These are phyloP conservation scores for Coprinellus micaceus DNA, from an alignment of 768 basidiomycete species.

Conservation along the genomic window DNA sequence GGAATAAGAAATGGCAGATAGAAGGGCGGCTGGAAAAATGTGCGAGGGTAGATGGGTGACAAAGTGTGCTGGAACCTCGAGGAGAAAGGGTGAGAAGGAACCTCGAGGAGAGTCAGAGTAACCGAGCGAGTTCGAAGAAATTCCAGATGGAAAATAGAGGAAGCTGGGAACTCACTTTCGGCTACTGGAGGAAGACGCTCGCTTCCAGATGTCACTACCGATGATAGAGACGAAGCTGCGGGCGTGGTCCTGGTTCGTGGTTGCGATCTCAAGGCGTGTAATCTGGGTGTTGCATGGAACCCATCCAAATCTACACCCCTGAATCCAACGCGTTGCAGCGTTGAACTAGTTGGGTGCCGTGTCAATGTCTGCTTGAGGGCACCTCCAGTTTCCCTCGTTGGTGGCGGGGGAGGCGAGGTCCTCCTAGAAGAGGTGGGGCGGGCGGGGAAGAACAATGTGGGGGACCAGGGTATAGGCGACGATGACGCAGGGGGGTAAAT, in stretches of 20 bases:
- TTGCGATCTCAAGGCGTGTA: slow-evolving; percentile 82
- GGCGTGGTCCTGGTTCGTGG: slow-evolving; percentile 69
- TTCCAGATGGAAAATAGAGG: too few species aligned
- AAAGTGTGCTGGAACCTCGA: too few species aligned
- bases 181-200: slow-evolving; percentile 81
- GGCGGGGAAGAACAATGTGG: too few species aligned
- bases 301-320: slow-evolving; percentile 97
- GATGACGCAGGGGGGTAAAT: background rate
- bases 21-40: too few species aligned
- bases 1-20: too few species aligned
- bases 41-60: too few species aligned
- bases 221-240: slow-evolving; percentile 66
- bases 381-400: slow-evolving; percentile 57
- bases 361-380: slow-evolving; percentile 57
- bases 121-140: too few species aligned
- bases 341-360: slow-evolving; percentile 79
- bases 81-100: too few species aligned
- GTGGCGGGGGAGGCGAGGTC: slow-evolving; percentile 70
- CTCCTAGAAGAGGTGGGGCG: slow-evolving; percentile 96
- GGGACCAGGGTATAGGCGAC: too few species aligned
- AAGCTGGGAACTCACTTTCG: too few species aligned
- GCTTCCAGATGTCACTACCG: slow-evolving; percentile 94
- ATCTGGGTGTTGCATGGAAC: slow-evolving; percentile 69
- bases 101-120: too few species aligned
- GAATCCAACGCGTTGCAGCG: slow-evolving; percentile 77